These are phyloP conservation scores for Entonaema liquescens DNA, from an alignment of 495 filamentous ascomycete species.

Conservation along the genomic window DNA sequence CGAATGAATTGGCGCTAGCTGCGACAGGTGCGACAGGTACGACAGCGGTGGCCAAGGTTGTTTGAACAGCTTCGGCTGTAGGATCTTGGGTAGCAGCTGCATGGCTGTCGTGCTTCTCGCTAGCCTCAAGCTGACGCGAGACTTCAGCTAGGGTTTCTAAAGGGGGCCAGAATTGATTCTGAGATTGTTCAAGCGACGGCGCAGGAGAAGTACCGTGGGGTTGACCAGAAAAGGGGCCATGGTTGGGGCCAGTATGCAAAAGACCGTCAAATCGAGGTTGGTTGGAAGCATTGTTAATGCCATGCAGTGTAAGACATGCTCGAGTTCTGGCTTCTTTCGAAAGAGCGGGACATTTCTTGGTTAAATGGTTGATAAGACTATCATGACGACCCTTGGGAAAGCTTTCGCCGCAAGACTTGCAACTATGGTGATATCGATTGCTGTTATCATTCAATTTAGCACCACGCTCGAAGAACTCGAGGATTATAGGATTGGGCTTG, in stretches of 20 bases:
- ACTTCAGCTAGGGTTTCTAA: slow-evolving; percentile 85
- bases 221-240: slow-evolving; percentile 25
- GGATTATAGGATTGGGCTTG: slow-evolving; percentile 81
- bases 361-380: slow-evolving; percentile 76
- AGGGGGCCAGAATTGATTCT: slow-evolving; percentile 72
- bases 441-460: slow-evolving; percentile 82
- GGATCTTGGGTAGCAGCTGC: slow-evolving; percentile 20
- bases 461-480: slow-evolving; percentile 84
- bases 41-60: slow-evolving; percentile 32
- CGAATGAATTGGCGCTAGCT: slow-evolving; percentile 47
- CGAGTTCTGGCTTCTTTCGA: slow-evolving; percentile 70
- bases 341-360: slow-evolving; percentile 82
- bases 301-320: slow-evolving; percentile 62
- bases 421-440: slow-evolving; percentile 88
- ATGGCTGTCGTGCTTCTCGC: slow-evolving; percentile 59
- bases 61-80: slow-evolving; percentile 28
- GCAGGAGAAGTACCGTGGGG: slow-evolving; percentile 43
- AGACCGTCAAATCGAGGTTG: slow-evolving; percentile 40
- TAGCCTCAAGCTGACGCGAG: slow-evolving; percentile 71
- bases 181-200: slow-evolving; percentile 44
- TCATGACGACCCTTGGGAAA: slow-evolving; percentile 88
- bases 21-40: neutral
- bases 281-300: slow-evolving; percentile 51
- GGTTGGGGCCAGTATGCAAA: slow-evolving; percentile 36
- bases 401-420: slow-evolving; percentile 83